Conservation (phyloP, 768 basidiomycete genomes). For the Hericium rajendrae region DNA sequence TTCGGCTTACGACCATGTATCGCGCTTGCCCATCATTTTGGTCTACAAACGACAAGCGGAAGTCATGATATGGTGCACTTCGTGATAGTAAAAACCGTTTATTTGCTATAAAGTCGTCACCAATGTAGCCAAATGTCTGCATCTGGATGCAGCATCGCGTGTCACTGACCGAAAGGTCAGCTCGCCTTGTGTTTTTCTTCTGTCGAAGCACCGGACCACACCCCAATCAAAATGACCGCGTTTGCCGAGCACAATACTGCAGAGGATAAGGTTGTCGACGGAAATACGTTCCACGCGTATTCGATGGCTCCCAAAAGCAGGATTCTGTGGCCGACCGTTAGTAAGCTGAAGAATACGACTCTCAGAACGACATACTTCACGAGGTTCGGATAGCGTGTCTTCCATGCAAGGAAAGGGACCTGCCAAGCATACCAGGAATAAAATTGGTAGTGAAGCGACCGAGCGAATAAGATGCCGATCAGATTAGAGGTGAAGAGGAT, state of each 20-base stretch:
- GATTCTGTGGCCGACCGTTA: slow-evolving; percentile 33
- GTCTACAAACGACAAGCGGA: too few species aligned
- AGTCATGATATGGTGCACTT: too few species aligned
- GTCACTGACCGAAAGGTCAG: too few species aligned
- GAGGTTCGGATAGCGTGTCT: slow-evolving; percentile 51
- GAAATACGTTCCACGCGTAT: slow-evolving; percentile 84
- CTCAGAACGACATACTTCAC: slow-evolving; percentile 43
- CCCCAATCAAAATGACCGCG: slow-evolving; percentile 39
- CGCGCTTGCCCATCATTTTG: too few species aligned
- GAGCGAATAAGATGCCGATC: slow-evolving; percentile 84
- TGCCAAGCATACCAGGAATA: slow-evolving; percentile 96
- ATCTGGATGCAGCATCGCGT: too few species aligned
- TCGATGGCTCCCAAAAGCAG: slow-evolving; percentile 54
- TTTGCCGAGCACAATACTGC: slow-evolving; percentile 43
- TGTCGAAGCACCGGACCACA: slow-evolving; percentile 35
- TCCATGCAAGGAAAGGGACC: slow-evolving; percentile 74
- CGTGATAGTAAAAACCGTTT: too few species aligned
- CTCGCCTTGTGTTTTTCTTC: too few species aligned
- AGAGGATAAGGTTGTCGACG: slow-evolving; percentile 66
- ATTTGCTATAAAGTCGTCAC: too few species aligned
- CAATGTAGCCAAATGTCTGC: too few species aligned
- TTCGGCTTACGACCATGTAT: too few species aligned
- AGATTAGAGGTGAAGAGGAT: slow-evolving; percentile 87
- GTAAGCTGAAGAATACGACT: not conserved
- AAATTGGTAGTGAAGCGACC: slow-evolving; percentile 97